These are phyloP conservation scores for Kazachstania bromeliacearum DNA, from an alignment of 805 yeast genomes.

Conservation along the genomic window DNA sequence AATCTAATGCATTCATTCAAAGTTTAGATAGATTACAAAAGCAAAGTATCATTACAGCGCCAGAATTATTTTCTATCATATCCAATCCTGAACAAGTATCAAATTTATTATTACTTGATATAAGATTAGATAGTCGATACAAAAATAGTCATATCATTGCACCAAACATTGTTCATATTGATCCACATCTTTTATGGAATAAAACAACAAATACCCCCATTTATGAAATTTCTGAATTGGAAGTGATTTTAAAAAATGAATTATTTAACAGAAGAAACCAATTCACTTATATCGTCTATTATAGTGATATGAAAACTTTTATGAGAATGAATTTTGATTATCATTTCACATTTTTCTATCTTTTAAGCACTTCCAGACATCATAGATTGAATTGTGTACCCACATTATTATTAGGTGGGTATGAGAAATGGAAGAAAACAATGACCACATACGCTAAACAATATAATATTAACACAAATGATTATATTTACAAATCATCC, in stretches of 20 bases:
- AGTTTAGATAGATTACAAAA: slow-evolving; percentile 23
- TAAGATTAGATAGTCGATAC: slow-evolving; percentile 30
- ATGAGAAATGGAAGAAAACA: slow-evolving; percentile 34
- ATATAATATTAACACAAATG: slow-evolving; percentile 17
- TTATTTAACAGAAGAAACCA: slow-evolving; percentile 25
- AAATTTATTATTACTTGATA: slow-evolving; percentile 31
- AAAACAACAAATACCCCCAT: slow-evolving; percentile 22
- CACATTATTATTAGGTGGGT: slow-evolving; percentile 36
- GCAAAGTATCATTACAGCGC: slow-evolving; percentile 46
- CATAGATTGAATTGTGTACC: slow-evolving; percentile 16
- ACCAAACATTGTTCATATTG: slow-evolving; percentile 32
- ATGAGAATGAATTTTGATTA: slow-evolving; percentile 28
- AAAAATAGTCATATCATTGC: slow-evolving; percentile 31
- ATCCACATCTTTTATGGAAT: slow-evolving; percentile 31
- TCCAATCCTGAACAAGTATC: slow-evolving; percentile 38
- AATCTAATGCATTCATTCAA: slow-evolving; percentile 13
- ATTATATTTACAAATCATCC: slow-evolving; percentile 10
- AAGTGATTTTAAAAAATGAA: slow-evolving; percentile 18
- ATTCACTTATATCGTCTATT: slow-evolving; percentile 32
- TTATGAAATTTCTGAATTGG: slow-evolving; percentile 25
- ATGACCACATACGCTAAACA: slow-evolving; percentile 24
- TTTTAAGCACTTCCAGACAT: slow-evolving; percentile 19
- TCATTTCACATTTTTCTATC: slow-evolving; percentile 24
- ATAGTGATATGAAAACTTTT: slow-evolving; percentile 31
- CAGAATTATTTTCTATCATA: slow-evolving; percentile 36